Base-by-base conservation (phyloP, 2,329 filamentous ascomycete genomes). In the Cladophialophora carrionii region DNA sequence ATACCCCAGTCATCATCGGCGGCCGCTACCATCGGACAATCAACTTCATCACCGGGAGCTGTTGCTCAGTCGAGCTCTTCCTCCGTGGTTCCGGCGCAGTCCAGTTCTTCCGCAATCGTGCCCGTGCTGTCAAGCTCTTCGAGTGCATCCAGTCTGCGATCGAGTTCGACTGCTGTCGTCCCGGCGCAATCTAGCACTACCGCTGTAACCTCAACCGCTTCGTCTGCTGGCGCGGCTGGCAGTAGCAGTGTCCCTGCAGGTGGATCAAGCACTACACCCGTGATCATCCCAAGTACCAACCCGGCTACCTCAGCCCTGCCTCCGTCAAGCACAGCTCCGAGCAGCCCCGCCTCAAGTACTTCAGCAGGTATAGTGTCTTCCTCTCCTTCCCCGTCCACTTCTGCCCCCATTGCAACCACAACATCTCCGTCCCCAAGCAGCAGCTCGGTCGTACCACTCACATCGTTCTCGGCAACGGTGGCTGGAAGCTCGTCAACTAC, bases 281-380 rank as follows among this genome's bases (percentile, higher is more conserved):
- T 60, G 49, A 57, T 57, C 63, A 61, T 29, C 57, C 34, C 57
- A 64, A 64, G 65, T 57, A 48, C 62, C 26, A 63, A 41, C 41
- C n/a, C 51, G 24, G 29, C 34, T 32, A 31, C 24, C 10, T 49
- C 43, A 41, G 29, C 26, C 29, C 24, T 31, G n/a, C 46, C 57
- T 52, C 26, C 31, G 6, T 56, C 62, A 29, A 59, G 53, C 41
- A 48, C 62, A 51, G 53, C 55, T 61, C 58, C 59, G 48, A 51
- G 41, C 31, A 63, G 48, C 61, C 26, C 64, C 29, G 51, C 51
- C 54, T 64, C 62, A 32, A 63, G 59, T 62, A 65, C 65, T 63
- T 54, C 60, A 68, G 56, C 66, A 68, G 64, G 66, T 68, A 68
- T 58, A 62, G 66, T 66, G 57, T 58, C 61, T 61, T 64, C 66